phyloP scores from a whole-genome alignment of 768 basidiomycete genomes.

The Termitomyces sp. region DNA sequence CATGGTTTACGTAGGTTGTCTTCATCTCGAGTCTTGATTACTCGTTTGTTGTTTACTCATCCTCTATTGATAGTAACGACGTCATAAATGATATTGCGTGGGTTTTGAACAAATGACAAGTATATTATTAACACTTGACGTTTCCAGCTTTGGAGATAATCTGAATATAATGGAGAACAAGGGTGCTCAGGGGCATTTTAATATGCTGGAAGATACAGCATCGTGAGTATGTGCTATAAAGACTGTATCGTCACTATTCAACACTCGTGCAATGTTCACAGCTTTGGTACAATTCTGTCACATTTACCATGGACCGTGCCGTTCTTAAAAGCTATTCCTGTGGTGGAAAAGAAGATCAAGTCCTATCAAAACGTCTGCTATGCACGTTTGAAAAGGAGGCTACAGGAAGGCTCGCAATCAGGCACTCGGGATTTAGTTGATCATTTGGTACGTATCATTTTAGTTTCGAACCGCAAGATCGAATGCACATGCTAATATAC shows the following conservation, averaged over 20 bases:
- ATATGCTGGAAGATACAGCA: conserved; percentile 1
- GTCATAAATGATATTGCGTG: conserved; percentile 36
- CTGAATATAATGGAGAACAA: conserved; percentile 8
- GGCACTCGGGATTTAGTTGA: conserved; percentile 14
- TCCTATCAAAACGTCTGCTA: conserved; percentile 34
- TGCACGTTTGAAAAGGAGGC: conserved; percentile 50
- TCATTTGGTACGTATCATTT: conserved; percentile 12
- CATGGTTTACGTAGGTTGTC: conserved; percentile 31
- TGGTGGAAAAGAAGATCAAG: conserved; percentile 3
- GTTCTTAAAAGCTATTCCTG: conserved; percentile 7
- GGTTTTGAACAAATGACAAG: not conserved
- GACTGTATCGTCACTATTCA: not conserved
- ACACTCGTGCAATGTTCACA: not conserved
- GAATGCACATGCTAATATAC: not conserved
- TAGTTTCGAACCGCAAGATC: no score
- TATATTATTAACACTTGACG: not conserved
- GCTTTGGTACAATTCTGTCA: not conserved
- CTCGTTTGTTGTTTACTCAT: not conserved
- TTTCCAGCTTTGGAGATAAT: conserved; percentile 25
- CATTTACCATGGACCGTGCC: conserved; percentile 11
- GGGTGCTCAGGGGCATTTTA: not conserved
- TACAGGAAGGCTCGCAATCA: conserved; percentile 34
- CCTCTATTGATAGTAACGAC: conserved; percentile 23
- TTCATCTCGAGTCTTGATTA: not conserved
- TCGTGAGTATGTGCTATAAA: not conserved